phyloP scores from a whole-genome alignment of 805 yeast genomes.

The Saccharomycopsis oosterbeekiorum region DNA sequence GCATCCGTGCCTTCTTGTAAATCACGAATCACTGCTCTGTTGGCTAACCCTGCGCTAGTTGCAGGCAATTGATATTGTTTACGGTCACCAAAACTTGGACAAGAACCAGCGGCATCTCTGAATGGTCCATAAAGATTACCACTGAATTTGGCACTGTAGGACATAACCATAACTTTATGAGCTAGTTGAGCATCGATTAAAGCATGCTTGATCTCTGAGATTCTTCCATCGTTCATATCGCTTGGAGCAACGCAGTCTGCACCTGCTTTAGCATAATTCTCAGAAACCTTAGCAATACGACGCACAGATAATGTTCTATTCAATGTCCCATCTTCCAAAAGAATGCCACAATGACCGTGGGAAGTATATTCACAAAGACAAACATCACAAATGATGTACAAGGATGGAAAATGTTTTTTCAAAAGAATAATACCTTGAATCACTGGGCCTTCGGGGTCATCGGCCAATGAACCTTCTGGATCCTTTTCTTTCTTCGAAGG shows the following conservation, averaged over 20 bases:
- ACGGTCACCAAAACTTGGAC: slow-evolving; percentile 86
- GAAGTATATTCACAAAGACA: slow-evolving; percentile 94
- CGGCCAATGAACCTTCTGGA: slow-evolving; percentile 78
- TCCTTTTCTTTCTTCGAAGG: slow-evolving; percentile 72
- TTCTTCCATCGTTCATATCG: slow-evolving; percentile 96
- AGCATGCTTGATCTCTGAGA: slow-evolving; percentile 78
- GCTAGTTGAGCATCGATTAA: slow-evolving; percentile 74
- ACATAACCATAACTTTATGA: slow-evolving; percentile 80
- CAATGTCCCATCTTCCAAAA: slow-evolving; percentile 78
- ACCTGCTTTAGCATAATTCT: slow-evolving; percentile 91
- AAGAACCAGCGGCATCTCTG: slow-evolving; percentile 93
- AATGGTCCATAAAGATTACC: slow-evolving; percentile 94
- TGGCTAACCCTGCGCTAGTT: slow-evolving; percentile 87
- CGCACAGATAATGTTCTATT: slow-evolving; percentile 65
- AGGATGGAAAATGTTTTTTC: slow-evolving; percentile 58
- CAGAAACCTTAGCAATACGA: slow-evolving; percentile 90
- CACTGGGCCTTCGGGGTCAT: slow-evolving; percentile 94
- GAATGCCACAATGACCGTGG: slow-evolving; percentile 96
- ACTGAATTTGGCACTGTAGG: slow-evolving; percentile 88
- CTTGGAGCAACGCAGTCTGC: slow-evolving; percentile 94
- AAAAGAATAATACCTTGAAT: slow-evolving; percentile 66
- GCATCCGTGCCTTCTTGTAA: slow-evolving; percentile 92
- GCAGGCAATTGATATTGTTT: slow-evolving; percentile 88
- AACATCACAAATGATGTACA: slow-evolving; percentile 87
- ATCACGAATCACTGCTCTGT: slow-evolving; percentile 82